phyloP scores from a whole-genome alignment of 257 asterid genomes.

The Gardenia jasminoides region DNA sequence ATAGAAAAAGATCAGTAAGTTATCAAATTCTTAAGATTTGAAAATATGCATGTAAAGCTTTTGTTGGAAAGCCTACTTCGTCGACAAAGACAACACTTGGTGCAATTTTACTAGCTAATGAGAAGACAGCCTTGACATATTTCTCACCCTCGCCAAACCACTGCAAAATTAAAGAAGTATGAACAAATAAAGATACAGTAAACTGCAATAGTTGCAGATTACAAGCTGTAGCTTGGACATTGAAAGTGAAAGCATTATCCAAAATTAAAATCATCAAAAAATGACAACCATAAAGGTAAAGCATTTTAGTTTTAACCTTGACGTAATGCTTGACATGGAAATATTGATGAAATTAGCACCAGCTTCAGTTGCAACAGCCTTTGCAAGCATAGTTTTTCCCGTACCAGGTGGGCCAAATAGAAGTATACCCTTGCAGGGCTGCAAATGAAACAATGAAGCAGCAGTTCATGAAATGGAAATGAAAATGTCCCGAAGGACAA shows the following conservation, averaged over 20 bases:
- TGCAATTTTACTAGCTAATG: conserved; percentile 88
- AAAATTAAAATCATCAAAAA: neutral
- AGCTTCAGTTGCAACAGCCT: conserved; percentile 95
- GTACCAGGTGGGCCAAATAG: conserved; percentile 92
- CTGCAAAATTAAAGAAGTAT: conserved; percentile 33
- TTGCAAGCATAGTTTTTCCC: conserved; percentile 91
- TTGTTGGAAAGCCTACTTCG: conserved; percentile 51
- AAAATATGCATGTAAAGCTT: neutral
- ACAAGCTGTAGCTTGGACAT: too few relatives aligned
- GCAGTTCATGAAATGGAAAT: neutral
- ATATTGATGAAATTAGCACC: conserved; percentile 90
- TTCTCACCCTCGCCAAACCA: conserved; percentile 97
- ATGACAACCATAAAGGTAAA: neutral
- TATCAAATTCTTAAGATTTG: neutral
- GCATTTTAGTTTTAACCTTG: conserved; percentile 52
- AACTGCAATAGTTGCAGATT: neutral
- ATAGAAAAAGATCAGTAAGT: neutral
- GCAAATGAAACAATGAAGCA: conserved; percentile 18
- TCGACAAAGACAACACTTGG: conserved; percentile 94
- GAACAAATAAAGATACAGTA: neutral
- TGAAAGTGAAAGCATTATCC: neutral
- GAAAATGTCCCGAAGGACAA: neutral
- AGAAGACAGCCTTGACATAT: conserved; percentile 85
- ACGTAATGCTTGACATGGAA: conserved; percentile 89
- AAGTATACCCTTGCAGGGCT: conserved; percentile 95